phyloP scores from a whole-genome alignment of 129 eudicot genomes.

The Tagetes erecta region DNA sequence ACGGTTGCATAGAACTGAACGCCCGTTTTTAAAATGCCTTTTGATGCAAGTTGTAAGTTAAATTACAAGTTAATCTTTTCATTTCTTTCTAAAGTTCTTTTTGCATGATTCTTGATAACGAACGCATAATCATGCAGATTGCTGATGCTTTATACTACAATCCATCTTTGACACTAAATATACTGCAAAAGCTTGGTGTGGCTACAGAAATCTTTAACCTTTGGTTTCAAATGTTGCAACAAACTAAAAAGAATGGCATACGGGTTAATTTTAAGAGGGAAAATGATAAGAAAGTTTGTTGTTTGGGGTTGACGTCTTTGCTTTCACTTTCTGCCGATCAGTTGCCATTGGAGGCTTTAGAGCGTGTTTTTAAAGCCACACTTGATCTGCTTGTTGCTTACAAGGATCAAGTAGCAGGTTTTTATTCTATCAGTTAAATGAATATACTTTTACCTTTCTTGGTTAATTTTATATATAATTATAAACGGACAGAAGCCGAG shows the following conservation, averaged over 20 bases:
- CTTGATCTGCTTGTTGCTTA: conserved; percentile 88
- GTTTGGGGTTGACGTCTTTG: conserved; percentile 84
- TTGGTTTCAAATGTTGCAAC: conserved; percentile 96
- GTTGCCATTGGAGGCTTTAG: conserved; percentile 81
- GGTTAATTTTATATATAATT: background rate
- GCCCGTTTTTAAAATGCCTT: conserved; percentile 69
- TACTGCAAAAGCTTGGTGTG: conserved; percentile 83
- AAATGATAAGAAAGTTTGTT: conserved; percentile 81
- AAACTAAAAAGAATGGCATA: conserved; percentile 73
- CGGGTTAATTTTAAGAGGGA: conserved; percentile 78
- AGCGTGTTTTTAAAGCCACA: conserved; percentile 80
- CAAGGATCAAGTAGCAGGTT: conserved; percentile 92
- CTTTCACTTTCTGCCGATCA: conserved; percentile 76
- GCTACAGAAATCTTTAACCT: conserved; percentile 81
- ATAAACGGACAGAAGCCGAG: conserved; percentile 47
- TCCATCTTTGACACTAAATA: conserved; percentile 57
- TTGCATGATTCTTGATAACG: background rate
- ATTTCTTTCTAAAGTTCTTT: background rate
- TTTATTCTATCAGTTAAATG: background rate
- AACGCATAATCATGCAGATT: conserved; percentile 45
- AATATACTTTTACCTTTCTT: background rate
- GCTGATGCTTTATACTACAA: conserved; percentile 86
- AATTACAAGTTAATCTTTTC: background rate
- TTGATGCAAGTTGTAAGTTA: conserved; percentile 77
- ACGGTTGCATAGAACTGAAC: conserved; percentile 66